phyloP scores from a whole-genome alignment of 768 basidiomycete species.

The Leccinum longicurvipes region DNA sequence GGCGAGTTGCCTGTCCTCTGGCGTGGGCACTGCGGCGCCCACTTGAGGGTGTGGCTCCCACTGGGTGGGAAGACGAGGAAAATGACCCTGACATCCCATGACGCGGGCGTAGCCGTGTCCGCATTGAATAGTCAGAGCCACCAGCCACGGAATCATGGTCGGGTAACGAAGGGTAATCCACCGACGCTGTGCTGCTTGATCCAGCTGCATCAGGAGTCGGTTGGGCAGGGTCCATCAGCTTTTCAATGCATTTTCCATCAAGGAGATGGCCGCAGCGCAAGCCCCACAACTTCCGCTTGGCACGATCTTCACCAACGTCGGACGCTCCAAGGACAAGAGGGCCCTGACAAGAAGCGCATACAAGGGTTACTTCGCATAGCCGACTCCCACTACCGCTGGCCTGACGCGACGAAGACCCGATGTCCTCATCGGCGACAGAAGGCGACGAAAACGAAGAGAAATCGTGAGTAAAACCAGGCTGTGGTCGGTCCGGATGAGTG shows the following conservation, averaged over 20 bases:
- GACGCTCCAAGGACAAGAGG: slow-evolving; percentile 55
- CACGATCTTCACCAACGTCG: slow-evolving; percentile 45
- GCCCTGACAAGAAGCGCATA: slow-evolving; percentile 66
- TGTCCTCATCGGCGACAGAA: slow-evolving; percentile 43
- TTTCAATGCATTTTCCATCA: slow-evolving; percentile 70
- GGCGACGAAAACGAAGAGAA: slow-evolving; percentile 45
- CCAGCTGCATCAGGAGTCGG: slow-evolving; percentile 5
- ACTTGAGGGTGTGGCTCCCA: slow-evolving; percentile 3
- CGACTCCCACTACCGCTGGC: slow-evolving; percentile 28
- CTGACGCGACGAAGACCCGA: slow-evolving; percentile 24
- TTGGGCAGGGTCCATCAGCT: slow-evolving; percentile 47
- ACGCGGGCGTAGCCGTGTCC: slow-evolving; percentile 57
- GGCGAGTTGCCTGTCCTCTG: slow-evolving; percentile 1
- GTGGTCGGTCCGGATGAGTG: slow-evolving; percentile 57
- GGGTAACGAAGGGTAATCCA: neutral
- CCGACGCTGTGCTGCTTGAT: slow-evolving; percentile 9
- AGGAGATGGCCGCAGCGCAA: slow-evolving; percentile 76
- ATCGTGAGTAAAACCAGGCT: slow-evolving; percentile 66
- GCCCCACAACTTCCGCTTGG: slow-evolving; percentile 58
- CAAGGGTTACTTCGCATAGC: slow-evolving; percentile 42
- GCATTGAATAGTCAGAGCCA: slow-evolving; percentile 40
- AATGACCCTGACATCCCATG: slow-evolving; percentile 15
- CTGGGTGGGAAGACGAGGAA: slow-evolving; percentile 1
- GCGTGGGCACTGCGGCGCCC: slow-evolving; percentile 6
- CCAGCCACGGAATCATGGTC: slow-evolving; percentile 30